phyloP scores from a whole-genome alignment of 768 basidiomycete species.

The Pseudohyphozyma bogoriensis region DNA sequence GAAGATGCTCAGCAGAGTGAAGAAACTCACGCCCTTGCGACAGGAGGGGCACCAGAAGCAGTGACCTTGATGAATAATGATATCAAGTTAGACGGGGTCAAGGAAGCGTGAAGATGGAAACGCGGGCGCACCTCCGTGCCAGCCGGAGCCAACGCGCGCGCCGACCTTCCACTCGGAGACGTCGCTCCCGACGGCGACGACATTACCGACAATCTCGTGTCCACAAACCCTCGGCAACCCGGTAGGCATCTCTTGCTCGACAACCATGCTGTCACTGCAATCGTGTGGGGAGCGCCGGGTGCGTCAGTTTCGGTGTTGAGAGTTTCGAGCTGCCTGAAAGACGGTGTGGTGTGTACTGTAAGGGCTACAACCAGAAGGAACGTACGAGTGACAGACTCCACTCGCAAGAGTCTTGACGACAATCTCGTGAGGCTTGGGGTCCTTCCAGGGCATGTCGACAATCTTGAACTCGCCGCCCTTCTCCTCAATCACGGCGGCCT shows the following conservation, averaged over 20 bases:
- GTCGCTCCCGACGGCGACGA: conserved; percentile 20
- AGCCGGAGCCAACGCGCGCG: conserved; percentile 28
- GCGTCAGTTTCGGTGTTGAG: no score
- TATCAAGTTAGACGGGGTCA: background rate
- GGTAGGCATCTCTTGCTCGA: conserved; percentile 5
- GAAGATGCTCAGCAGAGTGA: conserved; percentile 1
- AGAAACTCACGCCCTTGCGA: no score
- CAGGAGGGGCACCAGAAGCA: no score
- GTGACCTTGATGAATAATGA: no score
- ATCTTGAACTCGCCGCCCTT: background rate
- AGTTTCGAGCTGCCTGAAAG: no score
- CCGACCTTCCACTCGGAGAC: conserved; percentile 32
- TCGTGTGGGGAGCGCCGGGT: no score
- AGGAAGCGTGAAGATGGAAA: no score
- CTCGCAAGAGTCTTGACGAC: conserved; percentile 21
- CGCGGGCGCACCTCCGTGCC: conserved; percentile 27
- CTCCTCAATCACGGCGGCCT: no score
- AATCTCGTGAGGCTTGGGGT: background rate
- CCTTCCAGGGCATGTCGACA: conserved; percentile 9
- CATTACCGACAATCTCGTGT: conserved; percentile 30
- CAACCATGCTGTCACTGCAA: no score
- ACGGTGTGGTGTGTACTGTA: no score
- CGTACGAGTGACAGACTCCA: conserved; percentile 23
- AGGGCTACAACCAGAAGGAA: background rate
- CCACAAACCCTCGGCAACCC: conserved; percentile 10